phyloP scores from a whole-genome alignment of 176 grass and related monocot species.

The Oryza coarctata region DNA sequence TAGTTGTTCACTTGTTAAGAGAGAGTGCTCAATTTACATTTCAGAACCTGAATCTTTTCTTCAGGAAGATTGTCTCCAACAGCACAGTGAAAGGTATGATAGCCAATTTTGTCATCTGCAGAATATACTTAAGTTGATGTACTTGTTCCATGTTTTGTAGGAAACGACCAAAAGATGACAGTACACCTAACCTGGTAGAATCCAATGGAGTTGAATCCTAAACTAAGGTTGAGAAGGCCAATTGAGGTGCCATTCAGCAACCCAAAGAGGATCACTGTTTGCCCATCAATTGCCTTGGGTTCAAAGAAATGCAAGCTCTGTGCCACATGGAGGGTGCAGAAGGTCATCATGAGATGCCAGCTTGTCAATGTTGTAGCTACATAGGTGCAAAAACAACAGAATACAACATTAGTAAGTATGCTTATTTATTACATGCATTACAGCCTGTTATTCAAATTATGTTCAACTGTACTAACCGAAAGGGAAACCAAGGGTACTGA shows the following conservation, averaged over 20 bases:
- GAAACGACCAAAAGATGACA: neutral
- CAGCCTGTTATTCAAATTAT: slow-evolving; percentile 24
- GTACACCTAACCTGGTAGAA: slow-evolving; percentile 81
- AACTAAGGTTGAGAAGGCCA: slow-evolving; percentile 94
- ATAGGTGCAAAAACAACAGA: slow-evolving; percentile 36
- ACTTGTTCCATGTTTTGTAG: slow-evolving; percentile 28
- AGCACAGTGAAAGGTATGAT: slow-evolving; percentile 99
- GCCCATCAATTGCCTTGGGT: slow-evolving; percentile 80
- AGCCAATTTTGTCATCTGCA: slow-evolving; percentile 98
- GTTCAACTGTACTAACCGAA: slow-evolving; percentile 58
- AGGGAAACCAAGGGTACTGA: slow-evolving; percentile 94
- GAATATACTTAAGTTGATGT: slow-evolving; percentile 29
- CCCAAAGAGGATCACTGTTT: slow-evolving; percentile 91
- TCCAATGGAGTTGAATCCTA: slow-evolving; percentile 98
- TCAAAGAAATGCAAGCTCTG: slow-evolving; percentile 91
- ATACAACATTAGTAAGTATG: slow-evolving; percentile 16
- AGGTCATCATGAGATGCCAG: slow-evolving; percentile 99
- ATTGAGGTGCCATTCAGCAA: slow-evolving; percentile 92
- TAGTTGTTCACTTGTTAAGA: slow-evolving; percentile 21
- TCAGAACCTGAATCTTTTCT: slow-evolving; percentile 94
- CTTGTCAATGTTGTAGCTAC: slow-evolving; percentile 96
- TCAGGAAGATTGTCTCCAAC: slow-evolving; percentile 89
- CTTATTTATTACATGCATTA: slow-evolving; percentile 24
- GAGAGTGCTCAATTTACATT: slow-evolving; percentile 27
- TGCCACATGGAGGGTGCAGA: slow-evolving; percentile 89